A percentile compares a stretch with the other conserved stretches of the same genome.
Conservation (phyloP, 192 early-diverging fungal species). For the Globomyces pollinis-pini region DNA sequence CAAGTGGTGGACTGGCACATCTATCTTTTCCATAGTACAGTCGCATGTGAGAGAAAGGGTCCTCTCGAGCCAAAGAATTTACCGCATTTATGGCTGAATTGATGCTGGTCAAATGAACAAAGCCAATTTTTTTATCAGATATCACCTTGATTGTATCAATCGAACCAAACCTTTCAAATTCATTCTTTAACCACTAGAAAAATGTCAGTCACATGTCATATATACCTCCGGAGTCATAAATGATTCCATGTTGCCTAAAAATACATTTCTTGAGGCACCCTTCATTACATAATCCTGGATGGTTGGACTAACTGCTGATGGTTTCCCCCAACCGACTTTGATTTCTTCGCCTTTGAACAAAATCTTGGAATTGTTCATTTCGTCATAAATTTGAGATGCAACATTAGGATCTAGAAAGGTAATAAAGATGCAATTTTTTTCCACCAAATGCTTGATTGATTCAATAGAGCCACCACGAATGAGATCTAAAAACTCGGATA, state of each 20-base stretch:
- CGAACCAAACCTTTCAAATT: conserved; percentile 60
- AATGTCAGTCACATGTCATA: conserved; percentile 8
- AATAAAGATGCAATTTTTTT: conserved; percentile 76
- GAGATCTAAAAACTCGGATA: conserved; percentile 62
- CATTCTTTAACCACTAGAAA: conserved; percentile 29
- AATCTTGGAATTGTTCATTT: conserved; percentile 40
- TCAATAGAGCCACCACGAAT: conserved; percentile 66
- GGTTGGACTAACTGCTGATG: conserved; percentile 38
- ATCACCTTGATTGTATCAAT: conserved; percentile 68
- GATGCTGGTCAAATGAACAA: conserved; percentile 73
- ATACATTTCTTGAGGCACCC: conserved; percentile 76
- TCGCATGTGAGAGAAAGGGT: conserved; percentile 47
- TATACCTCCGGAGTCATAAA: conserved; percentile 47
- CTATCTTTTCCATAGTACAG: conserved; percentile 82
- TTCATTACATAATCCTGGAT: conserved; percentile 55
- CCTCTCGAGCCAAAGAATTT: conserved; percentile 45
- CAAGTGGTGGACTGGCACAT: conserved; percentile 37
- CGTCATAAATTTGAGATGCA: conserved; percentile 55
- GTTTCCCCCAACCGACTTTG: conserved; percentile 70
- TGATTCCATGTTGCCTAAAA: conserved; percentile 65
- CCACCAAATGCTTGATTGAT: conserved; percentile 57
- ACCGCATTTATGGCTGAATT: conserved; percentile 67
- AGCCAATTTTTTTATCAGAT: conserved; percentile 69
- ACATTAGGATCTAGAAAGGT: conserved; percentile 64
- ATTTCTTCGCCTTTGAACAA: conserved; percentile 52